Evolutionary conservation across 345 rosid genomes (phyloP).

Genomic region (Moringa oleifera): DNA sequence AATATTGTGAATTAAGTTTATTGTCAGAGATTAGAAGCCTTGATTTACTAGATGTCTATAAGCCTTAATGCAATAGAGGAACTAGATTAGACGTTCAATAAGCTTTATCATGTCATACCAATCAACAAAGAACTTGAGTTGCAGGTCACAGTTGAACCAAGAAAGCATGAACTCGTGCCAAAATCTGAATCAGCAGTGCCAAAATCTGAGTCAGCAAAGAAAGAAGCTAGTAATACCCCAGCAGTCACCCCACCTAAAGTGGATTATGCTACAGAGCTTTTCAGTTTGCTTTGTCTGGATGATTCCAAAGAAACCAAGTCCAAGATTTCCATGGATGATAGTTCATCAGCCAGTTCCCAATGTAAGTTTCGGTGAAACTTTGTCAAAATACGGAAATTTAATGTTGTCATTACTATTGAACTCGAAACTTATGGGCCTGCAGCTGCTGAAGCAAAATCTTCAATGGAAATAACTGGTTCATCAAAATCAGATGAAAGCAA

Average conservation of each 20-base stretch:
- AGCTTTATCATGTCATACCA: too few relatives aligned
- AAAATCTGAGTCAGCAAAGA: slow-evolving; percentile 20
- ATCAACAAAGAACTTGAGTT: slow-evolving; percentile 9
- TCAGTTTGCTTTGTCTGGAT: slow-evolving; percentile 51
- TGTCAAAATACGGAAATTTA: slow-evolving; percentile 3
- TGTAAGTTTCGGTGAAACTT: slow-evolving; percentile 19
- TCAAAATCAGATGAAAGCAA: slow-evolving; percentile 21
- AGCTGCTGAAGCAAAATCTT: slow-evolving; percentile 28
- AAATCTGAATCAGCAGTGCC: slow-evolving; percentile 26
- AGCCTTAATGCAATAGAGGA: too few relatives aligned
- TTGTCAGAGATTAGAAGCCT: too few relatives aligned
- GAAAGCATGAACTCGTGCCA: slow-evolving; percentile 20
- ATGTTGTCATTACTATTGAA: slow-evolving; percentile 8
- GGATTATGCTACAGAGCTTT: slow-evolving; percentile 65
- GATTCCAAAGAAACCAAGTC: slow-evolving; percentile 29
- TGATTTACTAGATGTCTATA: too few relatives aligned
- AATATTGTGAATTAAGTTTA: too few relatives aligned
- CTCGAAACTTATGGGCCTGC: slow-evolving; percentile 11
- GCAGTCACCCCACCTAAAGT: slow-evolving; percentile 30
- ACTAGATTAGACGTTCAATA: too few relatives aligned
- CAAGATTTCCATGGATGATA: slow-evolving; percentile 10
- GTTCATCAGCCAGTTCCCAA: slow-evolving; percentile 16
- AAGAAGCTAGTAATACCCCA: slow-evolving; percentile 21
- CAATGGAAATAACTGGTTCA: slow-evolving; percentile 12
- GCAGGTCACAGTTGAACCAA: slow-evolving; percentile 30